These are phyloP conservation scores for Obelidium mucronatum DNA, from an alignment of 192 early-diverging fungal species.

Conservation along the genomic window DNA sequence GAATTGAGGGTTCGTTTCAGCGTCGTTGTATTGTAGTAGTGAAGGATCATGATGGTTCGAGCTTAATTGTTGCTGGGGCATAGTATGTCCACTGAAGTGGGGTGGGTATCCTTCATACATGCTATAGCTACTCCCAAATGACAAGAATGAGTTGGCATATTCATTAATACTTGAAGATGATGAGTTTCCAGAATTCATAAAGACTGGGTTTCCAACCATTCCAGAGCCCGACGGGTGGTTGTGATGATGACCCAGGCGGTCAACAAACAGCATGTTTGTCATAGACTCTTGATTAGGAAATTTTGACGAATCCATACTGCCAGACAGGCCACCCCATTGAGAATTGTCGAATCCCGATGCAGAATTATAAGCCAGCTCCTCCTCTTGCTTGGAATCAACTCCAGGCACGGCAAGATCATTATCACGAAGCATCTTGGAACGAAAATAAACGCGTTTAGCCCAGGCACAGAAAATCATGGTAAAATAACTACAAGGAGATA, in stretches of 20 bases:
- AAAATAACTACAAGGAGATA: no score
- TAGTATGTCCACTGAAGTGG: neutral
- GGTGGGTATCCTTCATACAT: conserved; percentile 18
- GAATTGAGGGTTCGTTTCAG: neutral
- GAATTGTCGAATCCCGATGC: neutral
- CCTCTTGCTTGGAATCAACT: neutral
- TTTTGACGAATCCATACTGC: neutral
- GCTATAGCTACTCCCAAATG: neutral
- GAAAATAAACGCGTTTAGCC: no score
- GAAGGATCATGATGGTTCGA: neutral
- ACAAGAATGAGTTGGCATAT: conserved; percentile 4
- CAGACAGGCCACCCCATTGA: conserved; percentile 7
- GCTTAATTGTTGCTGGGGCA: neutral
- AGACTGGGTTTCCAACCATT: conserved; percentile 27
- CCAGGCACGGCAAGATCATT: neutral
- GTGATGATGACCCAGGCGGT: neutral
- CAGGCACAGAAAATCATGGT: no score
- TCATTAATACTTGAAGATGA: conserved; percentile 30
- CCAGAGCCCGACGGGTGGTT: conserved; percentile 5
- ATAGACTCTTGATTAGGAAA: conserved; percentile 16
- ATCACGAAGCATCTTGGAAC: conserved; percentile 14
- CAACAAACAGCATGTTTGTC: neutral
- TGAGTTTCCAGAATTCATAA: neutral
- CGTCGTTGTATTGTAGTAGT: neutral
- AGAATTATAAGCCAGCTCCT: neutral